Base-by-base conservation (phyloP, 1,284 basidiomycete species). In the Jaminaea rosea region DNA sequence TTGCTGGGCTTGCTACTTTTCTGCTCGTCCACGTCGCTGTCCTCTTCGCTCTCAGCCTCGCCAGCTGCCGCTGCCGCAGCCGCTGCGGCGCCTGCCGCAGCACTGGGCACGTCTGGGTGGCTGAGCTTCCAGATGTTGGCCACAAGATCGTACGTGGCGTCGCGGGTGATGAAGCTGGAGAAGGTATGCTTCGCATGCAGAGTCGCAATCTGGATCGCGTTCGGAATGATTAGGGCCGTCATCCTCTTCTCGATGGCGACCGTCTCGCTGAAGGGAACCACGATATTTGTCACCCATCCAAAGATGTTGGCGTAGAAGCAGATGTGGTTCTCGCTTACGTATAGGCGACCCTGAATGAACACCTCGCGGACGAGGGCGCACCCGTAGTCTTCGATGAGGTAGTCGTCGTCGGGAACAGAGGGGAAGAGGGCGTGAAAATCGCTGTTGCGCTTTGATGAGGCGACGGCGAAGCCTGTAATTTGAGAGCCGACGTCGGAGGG, bases 281-380 rank as follows among this genome's bases (percentile, higher is more conserved):
- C 84, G 57, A 96, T 80, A 70, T 94, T 86, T 17, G 92, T 97
- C 52, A 96, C 86, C 93, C 93, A 98, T 42, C 93, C 93, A 75
- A 98, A 94, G 49, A 99, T 96, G 74, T 96, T 98, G 21, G 94
- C 92, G 69, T 98, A 88, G 79, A 98, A 98, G 77, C 89, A 96
- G 15, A 97, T 81, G 72, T 97, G 92, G 75, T 97, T 93, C 76
- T 98, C 94, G 1, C 92, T 97, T 23, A 98, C 88, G 76, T 98
- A 98, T 47, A 98, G 75, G 3, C 93, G 81, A 3, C 93, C 93
- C 78, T 98, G 93, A 27, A 97, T 87, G 26, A 98, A 80, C 62
- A 98, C 97, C 74, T 98, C 94, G 49, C 91, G 83, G 69, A 94
- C 89, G 11, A 97, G 75, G 0, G 93, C 94, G 73, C 94, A 98